phyloP scores from a whole-genome alignment of 2,329 filamentous ascomycete genomes.

The Pseudogymnoascus sp. region DNA sequence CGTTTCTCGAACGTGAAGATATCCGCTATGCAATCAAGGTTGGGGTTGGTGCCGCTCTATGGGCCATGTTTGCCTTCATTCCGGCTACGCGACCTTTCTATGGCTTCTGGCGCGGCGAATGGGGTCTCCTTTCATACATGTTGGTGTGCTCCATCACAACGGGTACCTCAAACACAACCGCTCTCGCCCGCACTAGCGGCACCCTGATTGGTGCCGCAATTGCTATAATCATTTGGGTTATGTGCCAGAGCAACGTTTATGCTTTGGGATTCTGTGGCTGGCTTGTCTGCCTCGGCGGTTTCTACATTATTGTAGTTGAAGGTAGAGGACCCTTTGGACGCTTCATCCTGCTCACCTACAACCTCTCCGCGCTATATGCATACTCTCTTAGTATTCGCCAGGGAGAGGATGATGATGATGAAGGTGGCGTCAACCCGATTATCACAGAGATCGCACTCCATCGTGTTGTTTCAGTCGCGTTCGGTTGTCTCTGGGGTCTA shows the following conservation, averaged over 20 bases:
- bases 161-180: conserved; percentile 89
- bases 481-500: conserved; percentile 86
- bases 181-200: conserved; percentile 75
- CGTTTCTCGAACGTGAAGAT: conserved; percentile 8
- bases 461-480: conserved; percentile 74
- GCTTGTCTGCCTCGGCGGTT: conserved; percentile 72
- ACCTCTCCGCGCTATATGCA: conserved; percentile 86
- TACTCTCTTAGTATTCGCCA: conserved; percentile 81
- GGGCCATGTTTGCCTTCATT: conserved; percentile 83
- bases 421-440: conserved; percentile 73
- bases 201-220: conserved; percentile 73
- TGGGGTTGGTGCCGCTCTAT: conserved; percentile 78
- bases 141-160: conserved; percentile 97
- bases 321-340: conserved; percentile 84
- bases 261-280: conserved; percentile 75
- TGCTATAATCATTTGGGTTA: conserved; percentile 70
- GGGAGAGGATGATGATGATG: conserved; percentile 75
- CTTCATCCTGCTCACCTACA: conserved; percentile 93
- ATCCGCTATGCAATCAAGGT: conserved; percentile 83
- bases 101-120: conserved; percentile 85
- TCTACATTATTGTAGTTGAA: conserved; percentile 79
- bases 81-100: conserved; percentile 71
- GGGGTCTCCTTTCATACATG: conserved; percentile 96
- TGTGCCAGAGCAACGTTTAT: conserved; percentile 64
- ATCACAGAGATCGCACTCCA: conserved; percentile 86